Evolutionary conservation across 2,329 filamentous ascomycete genomes (phyloP).

Genomic region (Trichoderma guizhouense): DNA sequence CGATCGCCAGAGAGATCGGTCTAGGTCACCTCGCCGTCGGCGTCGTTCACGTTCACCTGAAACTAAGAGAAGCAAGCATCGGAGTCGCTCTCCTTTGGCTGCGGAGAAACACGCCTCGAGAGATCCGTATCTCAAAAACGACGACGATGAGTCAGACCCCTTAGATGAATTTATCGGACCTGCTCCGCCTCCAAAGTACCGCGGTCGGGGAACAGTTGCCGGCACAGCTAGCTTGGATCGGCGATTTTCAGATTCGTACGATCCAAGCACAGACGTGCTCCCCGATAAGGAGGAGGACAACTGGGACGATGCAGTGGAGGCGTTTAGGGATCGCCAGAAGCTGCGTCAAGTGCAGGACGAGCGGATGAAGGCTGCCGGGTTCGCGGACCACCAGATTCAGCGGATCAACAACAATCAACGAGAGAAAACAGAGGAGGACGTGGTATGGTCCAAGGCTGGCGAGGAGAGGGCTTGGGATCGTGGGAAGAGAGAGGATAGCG

Average conservation of each 20-base stretch:
- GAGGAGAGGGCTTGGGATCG: slow-evolving; percentile 62
- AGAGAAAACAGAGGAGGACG: slow-evolving; percentile 59
- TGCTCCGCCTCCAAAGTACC: slow-evolving; percentile 51
- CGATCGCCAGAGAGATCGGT: slow-evolving; percentile 21
- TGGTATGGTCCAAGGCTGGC: slow-evolving; percentile 68
- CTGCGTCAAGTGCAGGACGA: slow-evolving; percentile 75
- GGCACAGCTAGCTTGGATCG: slow-evolving; percentile 68
- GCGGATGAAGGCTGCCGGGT: slow-evolving; percentile 72
- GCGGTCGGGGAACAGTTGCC: slow-evolving; percentile 67
- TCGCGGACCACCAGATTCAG: slow-evolving; percentile 69
- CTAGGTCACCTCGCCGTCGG: slow-evolving; percentile 28
- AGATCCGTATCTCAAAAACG: not conserved
- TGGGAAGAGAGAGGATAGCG: slow-evolving; percentile 40
- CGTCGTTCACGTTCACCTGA: slow-evolving; percentile 33
- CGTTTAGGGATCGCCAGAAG: slow-evolving; percentile 72
- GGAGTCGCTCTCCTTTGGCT: slow-evolving; percentile 30
- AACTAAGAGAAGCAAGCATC: slow-evolving; percentile 30
- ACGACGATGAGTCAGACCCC: slow-evolving; percentile 58
- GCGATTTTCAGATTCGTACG: slow-evolving; percentile 69
- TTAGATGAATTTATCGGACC: slow-evolving; percentile 76
- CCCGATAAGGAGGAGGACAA: slow-evolving; percentile 45
- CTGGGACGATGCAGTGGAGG: slow-evolving; percentile 79
- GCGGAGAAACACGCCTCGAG: slow-evolving; percentile 15
- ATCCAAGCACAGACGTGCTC: slow-evolving; percentile 53
- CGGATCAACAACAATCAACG: slow-evolving; percentile 49